Evolutionary conservation across 192 early-diverging fungal genomes (phyloP), one percentile per base, ranked within the genome.

Genomic region (Paraglomus brasilianum): DNA sequence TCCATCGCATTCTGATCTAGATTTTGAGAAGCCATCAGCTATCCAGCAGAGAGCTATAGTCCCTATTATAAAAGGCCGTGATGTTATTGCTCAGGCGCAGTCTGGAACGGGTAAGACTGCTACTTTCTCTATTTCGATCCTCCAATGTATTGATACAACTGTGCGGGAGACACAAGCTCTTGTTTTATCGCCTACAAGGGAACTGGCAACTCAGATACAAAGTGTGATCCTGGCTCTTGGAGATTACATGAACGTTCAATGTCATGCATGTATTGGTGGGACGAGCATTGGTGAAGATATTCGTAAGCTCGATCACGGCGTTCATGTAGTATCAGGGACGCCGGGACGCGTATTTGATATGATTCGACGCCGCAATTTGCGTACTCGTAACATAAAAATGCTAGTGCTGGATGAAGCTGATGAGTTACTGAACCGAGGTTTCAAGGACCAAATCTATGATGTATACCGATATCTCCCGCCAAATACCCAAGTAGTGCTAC

Each of bases 31-130:
- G 74, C 97, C 95, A 5, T 97, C 95, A 4, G 94, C 97, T 63
- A 98, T 98, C 82, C 97, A 98, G 78, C 97, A 98, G 80, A 88
- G 97, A 80, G 95, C 95, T 46, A 98, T 97, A 64, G 75, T 86
- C 73, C 94, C 95, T 30, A 92, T 97, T 59, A 85, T 86, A 66
- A 89, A 82, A 66, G 92, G 92, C 39, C 87, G 92, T 55, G 95
- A 97, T 80, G 95, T 97, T 58, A 97, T 97, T 66, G 95, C 95
- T 1, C 95, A 97, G 79, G 94, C 95, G 11, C 95, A 98, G 83
- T 97, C 96, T 44, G 96, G 96, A 73, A 98, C 96, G 65, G 96
- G 96, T 79, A 98, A 98, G 77, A 98, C 96, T 0, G 96, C 94
- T 44, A 97, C 96, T 0, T 95, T 98, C 80, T 94, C 93, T 2